phyloP scores from a whole-genome alignment of 163 green algal species.

The Chlorella variabilis region DNA sequence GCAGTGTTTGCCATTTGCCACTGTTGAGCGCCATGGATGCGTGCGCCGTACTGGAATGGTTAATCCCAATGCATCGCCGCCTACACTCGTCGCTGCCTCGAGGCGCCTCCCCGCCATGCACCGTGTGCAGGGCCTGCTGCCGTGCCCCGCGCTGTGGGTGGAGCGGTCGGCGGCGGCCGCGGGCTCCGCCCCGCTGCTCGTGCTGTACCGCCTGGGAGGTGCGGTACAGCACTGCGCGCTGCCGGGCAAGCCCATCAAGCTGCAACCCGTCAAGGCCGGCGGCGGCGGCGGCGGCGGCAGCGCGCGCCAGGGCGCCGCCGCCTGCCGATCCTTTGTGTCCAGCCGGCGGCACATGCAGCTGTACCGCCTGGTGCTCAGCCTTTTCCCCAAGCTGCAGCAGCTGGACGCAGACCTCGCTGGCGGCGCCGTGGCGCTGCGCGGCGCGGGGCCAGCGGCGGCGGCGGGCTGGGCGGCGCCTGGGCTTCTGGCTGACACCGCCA shows the following conservation, averaged over 20 bases:
- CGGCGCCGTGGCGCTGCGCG: slow-evolving; percentile 8
- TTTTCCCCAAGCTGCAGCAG: slow-evolving; percentile 37
- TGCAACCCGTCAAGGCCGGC: slow-evolving; percentile 30
- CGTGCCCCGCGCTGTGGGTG: slow-evolving; percentile 36
- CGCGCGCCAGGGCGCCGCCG: not conserved
- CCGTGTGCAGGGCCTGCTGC: slow-evolving; percentile 21
- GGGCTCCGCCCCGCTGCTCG: slow-evolving; percentile 2
- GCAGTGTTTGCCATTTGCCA: no score
- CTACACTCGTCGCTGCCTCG: no score
- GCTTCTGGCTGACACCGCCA: not conserved
- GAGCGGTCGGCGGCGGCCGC: not conserved
- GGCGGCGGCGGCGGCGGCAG: not conserved
- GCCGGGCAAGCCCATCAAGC: slow-evolving; percentile 37
- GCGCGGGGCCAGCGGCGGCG: no score
- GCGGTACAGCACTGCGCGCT: slow-evolving; percentile 4
- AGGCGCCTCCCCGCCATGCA: no score
- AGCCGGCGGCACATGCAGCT: slow-evolving; percentile 18
- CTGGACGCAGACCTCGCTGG: slow-evolving; percentile 26
- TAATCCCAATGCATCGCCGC: no score
- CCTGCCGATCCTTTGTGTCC: slow-evolving; percentile 32
- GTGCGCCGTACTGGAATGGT: no score
- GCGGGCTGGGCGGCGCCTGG: not conserved
- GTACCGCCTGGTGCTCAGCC: slow-evolving; percentile 25
- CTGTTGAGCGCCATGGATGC: no score
- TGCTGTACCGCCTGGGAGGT: slow-evolving; percentile 37